Conservation (phyloP, 164 flowering plant species). For the Piper longum region DNA sequence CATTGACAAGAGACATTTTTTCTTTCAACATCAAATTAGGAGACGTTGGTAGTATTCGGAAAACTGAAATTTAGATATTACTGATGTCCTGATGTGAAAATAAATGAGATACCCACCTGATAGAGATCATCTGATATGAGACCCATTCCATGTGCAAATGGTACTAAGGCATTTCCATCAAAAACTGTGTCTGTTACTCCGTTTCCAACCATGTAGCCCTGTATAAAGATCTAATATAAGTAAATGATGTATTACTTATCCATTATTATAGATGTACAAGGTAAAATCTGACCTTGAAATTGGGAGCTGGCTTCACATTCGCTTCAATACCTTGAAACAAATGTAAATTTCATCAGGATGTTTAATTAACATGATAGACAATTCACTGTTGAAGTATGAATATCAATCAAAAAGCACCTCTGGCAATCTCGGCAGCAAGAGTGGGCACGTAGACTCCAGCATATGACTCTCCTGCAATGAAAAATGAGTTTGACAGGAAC, state of each 20-base stretch:
- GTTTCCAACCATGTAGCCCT: slow-evolving; percentile 89
- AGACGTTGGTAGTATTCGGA: too few relatives aligned
- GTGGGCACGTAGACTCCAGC: slow-evolving; percentile 97
- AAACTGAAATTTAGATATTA: too few relatives aligned
- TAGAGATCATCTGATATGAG: slow-evolving; percentile 60
- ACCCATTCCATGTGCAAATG: slow-evolving; percentile 94
- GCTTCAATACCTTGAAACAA: slow-evolving; percentile 42
- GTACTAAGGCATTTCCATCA: slow-evolving; percentile 85
- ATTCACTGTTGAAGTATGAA: background rate
- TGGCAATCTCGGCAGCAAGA: slow-evolving; percentile 56
- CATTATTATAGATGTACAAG: background rate
- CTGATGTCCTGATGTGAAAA: too few relatives aligned
- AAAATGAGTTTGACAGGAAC: slow-evolving; percentile 58
- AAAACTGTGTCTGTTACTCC: slow-evolving; percentile 53
- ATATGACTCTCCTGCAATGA: slow-evolving; percentile 84
- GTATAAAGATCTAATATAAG: slow-evolving; percentile 3
- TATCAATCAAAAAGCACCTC: slow-evolving; percentile 32
- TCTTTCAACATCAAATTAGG: too few relatives aligned
- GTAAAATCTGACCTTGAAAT: slow-evolving; percentile 48
- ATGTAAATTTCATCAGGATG: slow-evolving; percentile 3
- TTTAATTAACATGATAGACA: slow-evolving; percentile 1
- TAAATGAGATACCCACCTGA: slow-evolving; percentile 30
- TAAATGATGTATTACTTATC: background rate
- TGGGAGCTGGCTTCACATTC: slow-evolving; percentile 48
- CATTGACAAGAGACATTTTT: too few relatives aligned